phyloP scores from a whole-genome alignment of 768 basidiomycete species.

The Xerocomellus chrysenteron region DNA sequence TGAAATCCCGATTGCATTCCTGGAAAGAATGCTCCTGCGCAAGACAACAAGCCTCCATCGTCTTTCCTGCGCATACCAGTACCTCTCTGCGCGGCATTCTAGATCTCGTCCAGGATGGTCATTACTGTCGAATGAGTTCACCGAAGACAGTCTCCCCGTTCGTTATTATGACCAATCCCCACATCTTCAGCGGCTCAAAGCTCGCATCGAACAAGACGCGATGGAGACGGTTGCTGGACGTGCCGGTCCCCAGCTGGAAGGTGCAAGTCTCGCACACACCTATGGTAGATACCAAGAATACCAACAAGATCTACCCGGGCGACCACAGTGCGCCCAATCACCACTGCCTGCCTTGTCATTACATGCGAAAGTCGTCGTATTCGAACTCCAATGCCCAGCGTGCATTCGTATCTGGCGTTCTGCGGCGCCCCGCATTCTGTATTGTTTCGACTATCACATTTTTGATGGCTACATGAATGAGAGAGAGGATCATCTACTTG shows the following conservation, averaged over 20 bases:
- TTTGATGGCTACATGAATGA: no score
- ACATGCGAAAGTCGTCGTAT: slow-evolving; percentile 33
- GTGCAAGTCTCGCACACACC: no score
- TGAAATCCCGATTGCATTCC: slow-evolving; percentile 20
- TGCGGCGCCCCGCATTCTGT: slow-evolving; percentile 20
- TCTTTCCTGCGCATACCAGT: slow-evolving; percentile 23
- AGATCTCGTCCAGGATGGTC: slow-evolving; percentile 21
- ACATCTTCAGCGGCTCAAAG: slow-evolving; percentile 29
- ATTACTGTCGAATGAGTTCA: slow-evolving; percentile 28
- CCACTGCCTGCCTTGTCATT: no score
- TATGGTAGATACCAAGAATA: no score
- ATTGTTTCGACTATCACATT: no score
- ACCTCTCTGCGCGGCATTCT: slow-evolving; percentile 33
- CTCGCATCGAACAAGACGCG: slow-evolving; percentile 28
- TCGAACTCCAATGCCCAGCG: slow-evolving; percentile 39
- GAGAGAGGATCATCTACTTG: no score
- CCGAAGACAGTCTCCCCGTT: slow-evolving; percentile 31
- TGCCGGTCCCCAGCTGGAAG: slow-evolving; percentile 4
- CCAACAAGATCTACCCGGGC: no score
- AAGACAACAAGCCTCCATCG: slow-evolving; percentile 28
- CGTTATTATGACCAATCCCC: no score
- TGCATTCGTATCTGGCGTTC: slow-evolving; percentile 39
- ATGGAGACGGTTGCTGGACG: slow-evolving; percentile 8
- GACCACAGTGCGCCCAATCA: no score
- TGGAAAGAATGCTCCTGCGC: slow-evolving; percentile 28